Conservation (phyloP, 768 basidiomycete genomes). For the Serendipita sp. region DNA sequence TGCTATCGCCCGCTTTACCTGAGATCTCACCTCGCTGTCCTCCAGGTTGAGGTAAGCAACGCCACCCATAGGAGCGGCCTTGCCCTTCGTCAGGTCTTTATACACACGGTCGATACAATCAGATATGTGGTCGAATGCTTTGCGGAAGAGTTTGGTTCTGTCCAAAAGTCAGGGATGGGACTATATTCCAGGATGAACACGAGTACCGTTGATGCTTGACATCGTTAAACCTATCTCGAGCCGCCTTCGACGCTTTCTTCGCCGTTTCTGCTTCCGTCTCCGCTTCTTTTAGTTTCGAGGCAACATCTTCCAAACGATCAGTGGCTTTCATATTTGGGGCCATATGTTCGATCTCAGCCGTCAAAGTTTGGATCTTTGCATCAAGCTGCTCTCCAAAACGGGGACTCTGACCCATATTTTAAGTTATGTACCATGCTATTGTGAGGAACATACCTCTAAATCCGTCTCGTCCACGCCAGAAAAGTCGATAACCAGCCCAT, state of each 20-base stretch:
- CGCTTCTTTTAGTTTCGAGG: slow-evolving; percentile 70
- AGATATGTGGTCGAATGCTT: slow-evolving; percentile 91
- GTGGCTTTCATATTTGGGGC: slow-evolving; percentile 96
- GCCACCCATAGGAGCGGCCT: slow-evolving; percentile 85
- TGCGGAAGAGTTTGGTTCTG: slow-evolving; percentile 79
- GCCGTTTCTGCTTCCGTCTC: slow-evolving; percentile 89
- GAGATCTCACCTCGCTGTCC: slow-evolving; percentile 64
- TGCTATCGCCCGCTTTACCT: neutral
- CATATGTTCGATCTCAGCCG: slow-evolving; percentile 76
- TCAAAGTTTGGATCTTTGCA: slow-evolving; percentile 49
- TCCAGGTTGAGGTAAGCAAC: slow-evolving; percentile 93
- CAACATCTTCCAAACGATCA: slow-evolving; percentile 76
- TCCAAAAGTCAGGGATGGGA: neutral
- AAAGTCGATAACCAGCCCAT: slow-evolving; percentile 84
- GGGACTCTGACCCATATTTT: slow-evolving; percentile 45
- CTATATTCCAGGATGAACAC: neutral
- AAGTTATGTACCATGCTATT: slow-evolving; percentile 3
- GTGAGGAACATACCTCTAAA: slow-evolving; percentile 32
- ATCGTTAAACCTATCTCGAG: slow-evolving; percentile 85
- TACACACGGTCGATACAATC: slow-evolving; percentile 91
- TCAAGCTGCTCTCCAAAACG: slow-evolving; percentile 48
- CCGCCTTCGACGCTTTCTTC: slow-evolving; percentile 71
- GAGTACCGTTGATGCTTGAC: slow-evolving; percentile 35
- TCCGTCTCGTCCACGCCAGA: slow-evolving; percentile 57
- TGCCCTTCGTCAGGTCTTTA: slow-evolving; percentile 94